These are phyloP conservation scores for Senna tora DNA, from an alignment of 306 rosid genomes.

Conservation along the genomic window DNA sequence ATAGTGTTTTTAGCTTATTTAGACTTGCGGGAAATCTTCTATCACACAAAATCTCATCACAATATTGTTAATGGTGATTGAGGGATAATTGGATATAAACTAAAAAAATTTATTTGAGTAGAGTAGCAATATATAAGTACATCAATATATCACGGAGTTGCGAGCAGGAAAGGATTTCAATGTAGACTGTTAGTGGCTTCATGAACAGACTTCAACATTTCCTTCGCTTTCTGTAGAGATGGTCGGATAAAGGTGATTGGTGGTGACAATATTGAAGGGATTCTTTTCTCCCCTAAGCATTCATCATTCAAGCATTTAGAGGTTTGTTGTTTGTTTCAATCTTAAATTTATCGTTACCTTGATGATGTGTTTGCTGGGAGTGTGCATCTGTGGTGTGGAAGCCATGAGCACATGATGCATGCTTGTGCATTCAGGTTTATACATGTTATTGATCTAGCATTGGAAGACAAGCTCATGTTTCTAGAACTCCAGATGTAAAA, in stretches of 20 bases:
- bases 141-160: background rate
- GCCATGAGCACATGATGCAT: background rate
- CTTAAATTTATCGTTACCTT: slow-evolving; percentile 6
- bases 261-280: slow-evolving; percentile 78
- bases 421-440: slow-evolving; percentile 10
- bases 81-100: slow-evolving; percentile 19
- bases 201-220: slow-evolving; percentile 32
- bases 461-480: slow-evolving; percentile 7
- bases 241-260: slow-evolving; percentile 92
- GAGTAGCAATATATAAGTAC: background rate
- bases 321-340: slow-evolving; percentile 53
- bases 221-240: slow-evolving; percentile 64
- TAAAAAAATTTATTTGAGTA: background rate
- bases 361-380: slow-evolving; percentile 14
- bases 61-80: slow-evolving; percentile 13
- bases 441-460: slow-evolving; percentile 25
- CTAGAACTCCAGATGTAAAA: slow-evolving; percentile 29
- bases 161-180: slow-evolving; percentile 18
- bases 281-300: slow-evolving; percentile 64
- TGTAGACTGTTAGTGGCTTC: slow-evolving; percentile 27
- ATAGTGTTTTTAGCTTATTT: slow-evolving; percentile 15
- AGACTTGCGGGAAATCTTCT: background rate
- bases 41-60: background rate
- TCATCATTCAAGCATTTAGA: slow-evolving; percentile 69
- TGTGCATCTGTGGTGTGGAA: slow-evolving; percentile 25